Conservation (phyloP, 2,329 filamentous ascomycete species). For the Cyanodermella asteris region DNA sequence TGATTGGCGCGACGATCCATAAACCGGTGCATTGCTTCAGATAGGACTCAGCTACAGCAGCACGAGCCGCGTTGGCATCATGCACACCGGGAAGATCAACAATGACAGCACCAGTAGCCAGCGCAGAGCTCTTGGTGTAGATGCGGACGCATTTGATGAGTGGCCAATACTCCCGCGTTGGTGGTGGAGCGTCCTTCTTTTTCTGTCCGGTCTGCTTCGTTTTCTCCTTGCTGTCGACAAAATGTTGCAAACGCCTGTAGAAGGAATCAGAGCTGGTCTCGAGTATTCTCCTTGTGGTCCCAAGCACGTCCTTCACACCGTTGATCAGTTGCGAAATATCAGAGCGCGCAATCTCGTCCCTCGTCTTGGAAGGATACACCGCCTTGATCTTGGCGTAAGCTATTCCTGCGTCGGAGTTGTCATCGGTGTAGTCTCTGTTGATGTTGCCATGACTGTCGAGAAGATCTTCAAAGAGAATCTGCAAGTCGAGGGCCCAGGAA, state of each 20-base stretch:
- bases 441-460: conserved; percentile 19
- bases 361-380: conserved; percentile 17
- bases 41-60: conserved; percentile 34
- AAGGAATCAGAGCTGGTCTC: conserved; percentile 19
- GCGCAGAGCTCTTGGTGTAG: conserved; percentile 25
- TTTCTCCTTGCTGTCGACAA: conserved; percentile 35
- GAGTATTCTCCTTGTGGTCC: conserved; percentile 20
- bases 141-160: conserved; percentile 23
- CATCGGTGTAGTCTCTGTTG: conserved; percentile 16
- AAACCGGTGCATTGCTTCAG: conserved; percentile 37
- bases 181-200: too few relatives aligned
- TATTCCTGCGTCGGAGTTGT: conserved; percentile 22
- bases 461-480: conserved; percentile 27
- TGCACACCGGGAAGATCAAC: conserved; percentile 37
- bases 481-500: conserved; percentile 33
- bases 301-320: conserved; percentile 21
- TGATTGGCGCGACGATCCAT: conserved; percentile 42
- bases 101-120: conserved; percentile 32
- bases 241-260: conserved; percentile 24
- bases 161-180: conserved; percentile 20
- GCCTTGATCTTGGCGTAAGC: conserved; percentile 21
- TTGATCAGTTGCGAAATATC: conserved; percentile 21
- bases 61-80: conserved; percentile 37
- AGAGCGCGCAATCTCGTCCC: conserved; percentile 18
- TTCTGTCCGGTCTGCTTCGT: conserved; percentile 15